Base-by-base conservation (phyloP, 352 stramenopile species). In the Phytophthora tubulina region DNA sequence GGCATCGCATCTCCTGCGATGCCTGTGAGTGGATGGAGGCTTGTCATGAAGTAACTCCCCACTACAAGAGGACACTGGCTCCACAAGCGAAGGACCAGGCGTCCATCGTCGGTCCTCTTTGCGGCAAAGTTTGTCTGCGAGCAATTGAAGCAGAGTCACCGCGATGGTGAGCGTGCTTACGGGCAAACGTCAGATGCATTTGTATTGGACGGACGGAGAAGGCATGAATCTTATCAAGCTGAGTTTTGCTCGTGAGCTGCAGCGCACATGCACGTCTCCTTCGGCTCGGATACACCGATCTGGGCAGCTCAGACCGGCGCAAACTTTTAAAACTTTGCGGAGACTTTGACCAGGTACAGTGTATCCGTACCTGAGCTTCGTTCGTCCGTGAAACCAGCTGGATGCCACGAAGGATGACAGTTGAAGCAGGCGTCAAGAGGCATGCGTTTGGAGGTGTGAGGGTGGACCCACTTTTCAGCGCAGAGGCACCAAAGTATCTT, bases 61-160 rank as follows among this genome's bases (percentile, higher is more conserved):
- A n/a, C n/a, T n/a, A n/a, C n/a, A n/a, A n/a, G n/a, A 65, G 64
- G 57, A 63, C 70, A 67, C 70, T 67, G 64, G 58, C 64, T 70
- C 41, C 46, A 58, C 69, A 49, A 42, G 6, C 14, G 33, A 27
- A 36, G 42, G 55, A 48, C 45, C 32, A 59, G n/a, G 17, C 21
- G 21, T 27, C 21, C 21, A 27, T 27, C 21, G 1, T 27, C 21
- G 21, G 21, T 27, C 21, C 21, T 27, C 21, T 27, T 27, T 48
- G 32, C 35, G 10, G 35, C 35, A 39, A 36, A 17, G 33, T 48
- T 17, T 27, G 21, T 27, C 21, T 27, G 21, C 21, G 21, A 27
- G 21, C 21, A 27, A 21, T 21, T 48, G 33, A 7, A 39, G 35
- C 35, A 39, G 27, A 30, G 38, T 44, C 13, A 7, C 45, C 17